Conservation (phyloP, 2,329 filamentous ascomycete genomes). For the Emmonsia crescens region DNA sequence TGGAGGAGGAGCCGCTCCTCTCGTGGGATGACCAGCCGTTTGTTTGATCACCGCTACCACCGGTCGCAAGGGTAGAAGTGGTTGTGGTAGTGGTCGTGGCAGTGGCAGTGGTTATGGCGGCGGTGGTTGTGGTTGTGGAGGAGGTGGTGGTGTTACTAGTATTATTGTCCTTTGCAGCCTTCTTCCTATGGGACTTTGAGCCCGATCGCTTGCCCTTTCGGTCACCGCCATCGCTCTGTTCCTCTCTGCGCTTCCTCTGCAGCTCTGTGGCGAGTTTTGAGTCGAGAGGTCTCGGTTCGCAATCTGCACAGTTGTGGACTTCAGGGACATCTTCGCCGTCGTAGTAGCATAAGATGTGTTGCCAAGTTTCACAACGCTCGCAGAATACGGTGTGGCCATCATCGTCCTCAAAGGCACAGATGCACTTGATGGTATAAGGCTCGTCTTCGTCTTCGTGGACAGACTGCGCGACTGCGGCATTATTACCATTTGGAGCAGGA, state of each 20-base stretch:
- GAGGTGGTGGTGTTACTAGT: neutral
- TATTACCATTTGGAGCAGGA: slow-evolving; percentile 31
- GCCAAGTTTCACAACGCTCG: slow-evolving; percentile 93
- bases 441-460: slow-evolving; percentile 35
- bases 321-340: slow-evolving; percentile 61
- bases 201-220: slow-evolving; percentile 64
- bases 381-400: slow-evolving; percentile 97
- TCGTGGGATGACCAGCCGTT: slow-evolving; percentile 54
- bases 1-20: slow-evolving; percentile 46
- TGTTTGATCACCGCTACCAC: slow-evolving; percentile 44
- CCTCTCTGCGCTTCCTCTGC: slow-evolving; percentile 51
- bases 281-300: slow-evolving; percentile 67
- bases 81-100: neutral
- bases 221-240: slow-evolving; percentile 47
- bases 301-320: slow-evolving; percentile 82
- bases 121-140: no score
- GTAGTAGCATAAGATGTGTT: slow-evolving; percentile 97
- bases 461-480: slow-evolving; percentile 26
- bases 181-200: slow-evolving; percentile 81
- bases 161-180: slow-evolving; percentile 50
- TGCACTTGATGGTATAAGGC: slow-evolving; percentile 89
- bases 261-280: slow-evolving; percentile 62
- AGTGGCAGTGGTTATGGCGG: no score
- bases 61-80: neutral
- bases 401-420: slow-evolving; percentile 86